phyloP scores from a whole-genome alignment of 208 protist species.

The Crithidia acanthocephali region DNA sequence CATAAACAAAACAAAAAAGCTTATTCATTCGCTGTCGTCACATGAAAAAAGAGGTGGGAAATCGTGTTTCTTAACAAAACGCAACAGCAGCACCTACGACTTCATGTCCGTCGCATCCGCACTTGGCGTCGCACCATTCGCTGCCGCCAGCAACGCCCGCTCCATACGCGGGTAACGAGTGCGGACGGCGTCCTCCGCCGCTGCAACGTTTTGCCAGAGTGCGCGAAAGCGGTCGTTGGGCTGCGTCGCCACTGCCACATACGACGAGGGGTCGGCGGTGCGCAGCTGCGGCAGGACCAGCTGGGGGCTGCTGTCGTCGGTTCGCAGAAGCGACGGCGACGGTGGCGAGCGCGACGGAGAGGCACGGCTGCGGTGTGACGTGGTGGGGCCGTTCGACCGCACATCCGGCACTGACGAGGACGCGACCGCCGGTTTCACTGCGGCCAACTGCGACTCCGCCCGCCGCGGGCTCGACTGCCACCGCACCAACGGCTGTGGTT shows the following conservation, averaged over 20 bases:
- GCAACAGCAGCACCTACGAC: not conserved
- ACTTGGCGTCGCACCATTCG: not conserved
- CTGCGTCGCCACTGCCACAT: slow-evolving; percentile 10
- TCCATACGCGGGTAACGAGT: slow-evolving; percentile 20
- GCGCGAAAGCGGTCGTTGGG: not conserved
- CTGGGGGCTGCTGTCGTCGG: not conserved
- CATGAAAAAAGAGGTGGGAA: not conserved
- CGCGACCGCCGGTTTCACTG: not conserved
- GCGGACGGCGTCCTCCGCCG: slow-evolving; percentile 9
- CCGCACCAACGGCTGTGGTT: not conserved
- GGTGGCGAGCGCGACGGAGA: not conserved
- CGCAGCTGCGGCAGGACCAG: not conserved
- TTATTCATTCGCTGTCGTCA: too few species aligned
- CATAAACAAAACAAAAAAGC: not conserved
- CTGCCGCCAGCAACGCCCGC: slow-evolving; percentile 19
- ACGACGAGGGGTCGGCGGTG: not conserved
- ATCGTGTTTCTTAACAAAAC: too few species aligned
- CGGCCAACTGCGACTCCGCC: not conserved
- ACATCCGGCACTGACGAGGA: not conserved
- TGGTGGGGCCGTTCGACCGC: not conserved
- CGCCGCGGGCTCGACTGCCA: not conserved
- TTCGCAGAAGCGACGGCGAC: slow-evolving; percentile 7
- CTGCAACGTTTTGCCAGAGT: slow-evolving; percentile 6
- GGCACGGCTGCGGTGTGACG: slow-evolving; percentile 1
- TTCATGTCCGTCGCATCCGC: not conserved